Percentiles rank a stretch among this genome's conserved stretches.
phyloP scores from a whole-genome alignment of 177 flowering plant genomes.

The Telopea speciosissima region DNA sequence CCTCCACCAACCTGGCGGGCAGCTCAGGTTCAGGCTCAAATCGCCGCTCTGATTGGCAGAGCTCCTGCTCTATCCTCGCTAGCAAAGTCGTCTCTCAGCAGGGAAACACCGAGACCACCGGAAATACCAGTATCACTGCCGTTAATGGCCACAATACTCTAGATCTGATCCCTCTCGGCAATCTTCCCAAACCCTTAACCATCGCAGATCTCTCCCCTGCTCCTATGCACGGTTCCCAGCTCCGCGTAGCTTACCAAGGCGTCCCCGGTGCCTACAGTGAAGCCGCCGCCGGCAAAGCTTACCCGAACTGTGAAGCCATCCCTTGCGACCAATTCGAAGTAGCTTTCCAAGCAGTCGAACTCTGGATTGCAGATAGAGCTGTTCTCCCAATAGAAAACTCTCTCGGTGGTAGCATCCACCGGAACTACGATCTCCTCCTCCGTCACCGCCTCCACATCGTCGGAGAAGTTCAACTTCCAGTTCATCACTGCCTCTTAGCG shows the following conservation, averaged over 20 bases:
- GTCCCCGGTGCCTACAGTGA: constrained; percentile 97
- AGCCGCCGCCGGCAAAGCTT: constrained; percentile 93
- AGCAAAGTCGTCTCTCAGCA: constrained; percentile 55
- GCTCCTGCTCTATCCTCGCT: constrained; percentile 79
- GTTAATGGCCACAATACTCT: constrained; percentile 47
- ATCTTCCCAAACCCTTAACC: constrained; percentile 56
- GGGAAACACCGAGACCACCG: constrained; percentile 31
- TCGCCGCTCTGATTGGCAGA: constrained; percentile 70
- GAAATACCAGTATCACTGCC: constrained; percentile 29
- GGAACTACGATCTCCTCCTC: constrained; percentile 97
- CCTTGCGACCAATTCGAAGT: constrained; percentile 96
- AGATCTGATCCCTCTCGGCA: constrained; percentile 42
- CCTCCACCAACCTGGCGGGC: constrained; percentile 18
- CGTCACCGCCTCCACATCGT: constrained; percentile 98
- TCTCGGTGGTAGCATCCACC: constrained; percentile 86
- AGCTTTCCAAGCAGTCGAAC: constrained; percentile 91
- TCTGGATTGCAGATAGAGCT: constrained; percentile 93
- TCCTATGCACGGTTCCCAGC: constrained; percentile 80
- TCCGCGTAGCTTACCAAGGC: constrained; percentile 95
- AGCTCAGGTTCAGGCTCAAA: too few relatives aligned
- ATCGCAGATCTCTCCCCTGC: constrained; percentile 77
- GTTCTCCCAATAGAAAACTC: constrained; percentile 94
- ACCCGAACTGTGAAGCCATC: constrained; percentile 84
- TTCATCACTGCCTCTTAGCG: constrained; percentile 86
- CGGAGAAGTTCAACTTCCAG: constrained; percentile 90